phyloP scores from a whole-genome alignment of 371 early-diverging fungal species.

The Rhizopus arrhizus region DNA sequence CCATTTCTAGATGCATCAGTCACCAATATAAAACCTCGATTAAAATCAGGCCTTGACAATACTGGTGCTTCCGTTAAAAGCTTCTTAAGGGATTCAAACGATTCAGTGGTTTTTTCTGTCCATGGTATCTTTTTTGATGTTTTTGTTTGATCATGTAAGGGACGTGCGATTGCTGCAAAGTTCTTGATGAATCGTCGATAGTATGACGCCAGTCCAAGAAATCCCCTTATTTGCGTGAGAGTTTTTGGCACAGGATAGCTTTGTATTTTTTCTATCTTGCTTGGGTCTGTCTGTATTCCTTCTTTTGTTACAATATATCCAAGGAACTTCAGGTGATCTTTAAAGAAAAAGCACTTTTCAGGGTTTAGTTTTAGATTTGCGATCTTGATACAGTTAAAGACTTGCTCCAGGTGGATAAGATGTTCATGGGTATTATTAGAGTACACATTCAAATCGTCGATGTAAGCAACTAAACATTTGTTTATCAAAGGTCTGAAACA shows the following conservation, averaged over 20 bases:
- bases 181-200: slow-evolving; percentile 2
- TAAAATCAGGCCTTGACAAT: background rate
- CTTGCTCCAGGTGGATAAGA: background rate
- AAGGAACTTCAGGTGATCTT: background rate
- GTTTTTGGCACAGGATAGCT: slow-evolving; percentile 1
- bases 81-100: slow-evolving; percentile 3
- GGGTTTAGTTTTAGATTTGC: slow-evolving; percentile 1
- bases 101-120: slow-evolving; percentile 1
- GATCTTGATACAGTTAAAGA: background rate
- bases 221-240: background rate
- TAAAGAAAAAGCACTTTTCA: slow-evolving; percentile 2
- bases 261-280: slow-evolving; percentile 1
- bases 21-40: background rate
- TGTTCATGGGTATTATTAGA: background rate
- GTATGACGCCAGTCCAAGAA: slow-evolving; percentile 1
- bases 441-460: background rate
- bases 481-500: background rate
- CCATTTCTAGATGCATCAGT: background rate
- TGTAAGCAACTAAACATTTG: background rate
- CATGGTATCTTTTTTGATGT: background rate
- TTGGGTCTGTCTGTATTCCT: background rate
- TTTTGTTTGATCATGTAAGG: slow-evolving; percentile 5
- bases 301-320: slow-evolving; percentile 6
- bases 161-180: slow-evolving; percentile 4
- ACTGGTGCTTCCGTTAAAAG: background rate